Evolutionary conservation across 768 basidiomycete genomes (phyloP).

Genomic region (Tulasnella sp.): DNA sequence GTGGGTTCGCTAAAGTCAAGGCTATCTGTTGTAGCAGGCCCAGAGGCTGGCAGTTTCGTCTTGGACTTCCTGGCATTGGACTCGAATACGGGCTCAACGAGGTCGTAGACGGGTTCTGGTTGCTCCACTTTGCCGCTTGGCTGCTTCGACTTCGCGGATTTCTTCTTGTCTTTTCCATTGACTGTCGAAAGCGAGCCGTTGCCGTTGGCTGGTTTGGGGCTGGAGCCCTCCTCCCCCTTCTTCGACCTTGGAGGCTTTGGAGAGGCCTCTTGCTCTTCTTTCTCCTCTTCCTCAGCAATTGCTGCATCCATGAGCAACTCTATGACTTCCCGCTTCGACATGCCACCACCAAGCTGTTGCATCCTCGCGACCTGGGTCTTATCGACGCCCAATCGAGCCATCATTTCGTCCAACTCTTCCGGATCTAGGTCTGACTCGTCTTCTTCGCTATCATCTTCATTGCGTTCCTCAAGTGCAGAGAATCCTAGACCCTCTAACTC

Average conservation of each 20-base stretch:
- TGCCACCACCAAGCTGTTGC: slow-evolving; percentile 4
- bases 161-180: slow-evolving; percentile 35
- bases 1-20: slow-evolving; percentile 74
- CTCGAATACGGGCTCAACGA: slow-evolving; percentile 76
- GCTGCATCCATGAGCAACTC: slow-evolving; percentile 23
- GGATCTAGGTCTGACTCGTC: slow-evolving; percentile 43
- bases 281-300: slow-evolving; percentile 34
- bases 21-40: slow-evolving; percentile 39
- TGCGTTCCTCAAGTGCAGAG: slow-evolving; percentile 41
- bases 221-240: slow-evolving; percentile 50
- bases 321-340: slow-evolving; percentile 38
- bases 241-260: slow-evolving; percentile 41
- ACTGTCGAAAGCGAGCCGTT: slow-evolving; percentile 43
- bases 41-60: slow-evolving; percentile 21
- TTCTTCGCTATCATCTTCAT: slow-evolving; percentile 48
- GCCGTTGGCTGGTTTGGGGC: too few relatives aligned
- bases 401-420: slow-evolving; percentile 4
- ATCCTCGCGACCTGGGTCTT: background rate
- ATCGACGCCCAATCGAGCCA: slow-evolving; percentile 2
- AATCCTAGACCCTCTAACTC: slow-evolving; percentile 89
- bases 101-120: slow-evolving; percentile 64
- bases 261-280: slow-evolving; percentile 52
- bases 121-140: background rate
- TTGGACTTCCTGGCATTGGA: slow-evolving; percentile 41
- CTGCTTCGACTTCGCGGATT: slow-evolving; percentile 36